A percentile compares a stretch with the other conserved stretches of the same genome.
Evolutionary conservation across 164 flowering plant genomes (phyloP).

Genomic region (Vitis rotundifolia): DNA sequence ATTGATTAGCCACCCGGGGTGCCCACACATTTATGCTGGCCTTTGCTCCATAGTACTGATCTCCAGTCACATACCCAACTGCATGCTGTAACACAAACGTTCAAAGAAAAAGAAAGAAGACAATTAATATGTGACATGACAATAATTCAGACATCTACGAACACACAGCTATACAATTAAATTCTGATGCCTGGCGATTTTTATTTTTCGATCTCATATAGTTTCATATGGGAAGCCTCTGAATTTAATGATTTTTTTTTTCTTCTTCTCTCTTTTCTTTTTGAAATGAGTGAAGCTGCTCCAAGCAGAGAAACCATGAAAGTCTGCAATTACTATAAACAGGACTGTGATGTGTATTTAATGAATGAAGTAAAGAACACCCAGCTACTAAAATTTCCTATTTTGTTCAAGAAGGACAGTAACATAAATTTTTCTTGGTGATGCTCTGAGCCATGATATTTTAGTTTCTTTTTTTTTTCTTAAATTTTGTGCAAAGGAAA

Average conservation of each 20-base stretch:
- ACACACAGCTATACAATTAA: too few relatives aligned
- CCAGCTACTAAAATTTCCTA: neutral
- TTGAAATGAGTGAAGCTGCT: neutral
- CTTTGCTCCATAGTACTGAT: constrained; percentile 73
- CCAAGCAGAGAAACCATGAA: constrained; percentile 6
- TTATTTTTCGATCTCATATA: too few relatives aligned
- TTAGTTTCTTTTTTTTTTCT: too few relatives aligned
- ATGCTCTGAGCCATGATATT: too few relatives aligned
- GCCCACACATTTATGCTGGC: constrained; percentile 82
- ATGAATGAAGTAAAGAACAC: neutral
- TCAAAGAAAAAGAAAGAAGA: constrained; percentile 2
- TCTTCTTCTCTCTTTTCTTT: neutral
- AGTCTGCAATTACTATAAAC: constrained; percentile 8
- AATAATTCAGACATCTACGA: neutral
- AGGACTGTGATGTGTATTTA: neutral
- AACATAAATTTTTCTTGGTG: neutral
- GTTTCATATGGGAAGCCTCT: too few relatives aligned
- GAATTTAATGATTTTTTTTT: too few relatives aligned
- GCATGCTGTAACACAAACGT: constrained; percentile 54
- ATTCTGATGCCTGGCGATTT: too few relatives aligned
- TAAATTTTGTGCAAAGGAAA: too few relatives aligned
- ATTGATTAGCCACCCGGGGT: constrained; percentile 47
- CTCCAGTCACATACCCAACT: constrained; percentile 68
- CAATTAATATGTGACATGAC: neutral
- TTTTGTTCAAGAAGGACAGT: neutral